These are phyloP conservation scores for Teratosphaeria zuluensis DNA, from an alignment of 2,329 filamentous ascomycete genomes.

Conservation along the genomic window DNA sequence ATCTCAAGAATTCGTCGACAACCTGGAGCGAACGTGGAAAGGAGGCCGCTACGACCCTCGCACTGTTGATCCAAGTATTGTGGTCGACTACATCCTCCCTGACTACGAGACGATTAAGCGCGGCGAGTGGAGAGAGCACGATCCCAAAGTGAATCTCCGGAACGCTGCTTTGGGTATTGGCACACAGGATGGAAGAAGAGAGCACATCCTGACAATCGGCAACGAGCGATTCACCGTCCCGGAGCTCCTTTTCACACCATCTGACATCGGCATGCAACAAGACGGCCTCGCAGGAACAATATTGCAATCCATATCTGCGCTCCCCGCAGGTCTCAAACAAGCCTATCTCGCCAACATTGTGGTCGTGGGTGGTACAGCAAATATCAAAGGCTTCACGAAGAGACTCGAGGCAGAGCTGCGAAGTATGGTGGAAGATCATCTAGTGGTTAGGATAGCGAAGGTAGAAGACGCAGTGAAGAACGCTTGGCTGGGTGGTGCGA, in stretches of 20 bases:
- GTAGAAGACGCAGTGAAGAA: conserved; percentile 65
- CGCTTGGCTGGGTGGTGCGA: conserved; percentile 78
- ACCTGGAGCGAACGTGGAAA: conserved; percentile 80
- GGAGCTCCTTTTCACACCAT: conserved; percentile 78
- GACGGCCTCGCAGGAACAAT: conserved; percentile 76
- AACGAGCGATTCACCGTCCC: conserved; percentile 90
- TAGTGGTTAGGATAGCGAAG: conserved; percentile 62
- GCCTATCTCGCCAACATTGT: conserved; percentile 77
- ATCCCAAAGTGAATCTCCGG: conserved; percentile 52
- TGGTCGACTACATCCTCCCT: conserved; percentile 85
- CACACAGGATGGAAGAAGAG: conserved; percentile 38
- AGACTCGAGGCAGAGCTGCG: conserved; percentile 44
- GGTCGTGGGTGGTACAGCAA: conserved; percentile 76
- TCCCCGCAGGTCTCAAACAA: conserved; percentile 78
- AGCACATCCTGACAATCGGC: conserved; percentile 76
- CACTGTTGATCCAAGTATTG: conserved; percentile 43
- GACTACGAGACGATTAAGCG: conserved; percentile 58
- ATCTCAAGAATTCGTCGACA: conserved; percentile 47
- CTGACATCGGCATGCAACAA: conserved; percentile 75
- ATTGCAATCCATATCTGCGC: conserved; percentile 60
- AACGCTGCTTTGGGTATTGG: conserved; percentile 40
- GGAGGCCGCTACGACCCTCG: conserved; percentile 54
- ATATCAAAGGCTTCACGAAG: conserved; percentile 71
- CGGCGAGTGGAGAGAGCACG: conserved; percentile 68
- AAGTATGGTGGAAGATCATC: conserved; percentile 49